phyloP scores from a whole-genome alignment of 1,284 basidiomycete genomes.

The Veloporphyrellus conicus region DNA sequence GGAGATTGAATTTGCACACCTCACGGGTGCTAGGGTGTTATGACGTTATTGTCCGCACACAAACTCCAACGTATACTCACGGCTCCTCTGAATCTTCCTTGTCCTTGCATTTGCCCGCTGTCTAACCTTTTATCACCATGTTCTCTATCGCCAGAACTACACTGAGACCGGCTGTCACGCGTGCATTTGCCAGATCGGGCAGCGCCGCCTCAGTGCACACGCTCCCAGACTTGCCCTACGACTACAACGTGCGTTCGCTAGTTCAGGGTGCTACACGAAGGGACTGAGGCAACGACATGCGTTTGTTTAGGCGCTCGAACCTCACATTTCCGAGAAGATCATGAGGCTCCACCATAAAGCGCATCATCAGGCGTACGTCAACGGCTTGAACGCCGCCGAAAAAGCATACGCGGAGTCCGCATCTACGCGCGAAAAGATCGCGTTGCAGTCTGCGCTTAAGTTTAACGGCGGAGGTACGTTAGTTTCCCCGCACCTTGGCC shows the following conservation, averaged over 20 bases:
- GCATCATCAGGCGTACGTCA: conserved; percentile 94
- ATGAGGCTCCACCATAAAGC: conserved; percentile 94
- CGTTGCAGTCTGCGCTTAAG: conserved; percentile 80
- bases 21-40: background rate
- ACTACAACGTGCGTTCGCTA: conserved; percentile 66
- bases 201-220: conserved; percentile 51
- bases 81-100: background rate
- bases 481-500: no score
- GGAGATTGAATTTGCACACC: conserved; percentile 6
- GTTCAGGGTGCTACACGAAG: background rate
- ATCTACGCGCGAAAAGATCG: conserved; percentile 78
- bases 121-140: conserved; percentile 35
- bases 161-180: conserved; percentile 40
- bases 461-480: conserved; percentile 83
- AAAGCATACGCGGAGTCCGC: conserved; percentile 68
- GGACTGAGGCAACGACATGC: background rate
- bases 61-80: background rate
- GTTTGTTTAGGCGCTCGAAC: conserved; percentile 59
- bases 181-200: conserved; percentile 37
- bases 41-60: conserved; percentile 19
- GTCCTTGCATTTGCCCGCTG: no score
- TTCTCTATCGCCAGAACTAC: conserved; percentile 43
- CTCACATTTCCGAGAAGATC: conserved; percentile 74
- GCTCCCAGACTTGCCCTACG: conserved; percentile 86
- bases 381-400: conserved; percentile 88